Percentiles rank a stretch among this genome's conserved stretches.
These are phyloP conservation scores for Plicaturopsis crispa DNA, from an alignment of 768 basidiomycete species.

Conservation along the genomic window DNA sequence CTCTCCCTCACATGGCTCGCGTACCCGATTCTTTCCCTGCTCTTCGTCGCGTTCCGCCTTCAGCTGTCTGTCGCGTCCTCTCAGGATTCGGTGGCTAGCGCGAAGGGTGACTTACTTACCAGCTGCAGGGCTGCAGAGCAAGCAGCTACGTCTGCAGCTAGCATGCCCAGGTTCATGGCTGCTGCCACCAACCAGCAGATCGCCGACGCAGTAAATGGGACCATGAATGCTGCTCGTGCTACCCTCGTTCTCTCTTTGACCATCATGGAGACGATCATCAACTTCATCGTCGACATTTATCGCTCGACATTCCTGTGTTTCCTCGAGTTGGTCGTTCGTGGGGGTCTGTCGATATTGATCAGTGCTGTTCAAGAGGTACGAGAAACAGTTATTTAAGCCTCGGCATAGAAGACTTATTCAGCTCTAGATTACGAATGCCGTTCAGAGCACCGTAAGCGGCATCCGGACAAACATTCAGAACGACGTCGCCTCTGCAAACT, in stretches of 20 bases:
- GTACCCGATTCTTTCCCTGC: conserved; percentile 81
- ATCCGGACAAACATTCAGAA: conserved; percentile 69
- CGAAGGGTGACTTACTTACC: conserved; percentile 70
- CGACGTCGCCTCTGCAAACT: conserved; percentile 63
- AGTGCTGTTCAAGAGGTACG: conserved; percentile 77
- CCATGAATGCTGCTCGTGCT: conserved; percentile 68
- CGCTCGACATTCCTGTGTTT: conserved; percentile 93
- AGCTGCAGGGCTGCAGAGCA: conserved; percentile 82
- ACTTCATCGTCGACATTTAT: conserved; percentile 88
- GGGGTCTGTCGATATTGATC: conserved; percentile 73
- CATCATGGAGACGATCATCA: conserved; percentile 80
- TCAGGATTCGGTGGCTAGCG: conserved; percentile 55
- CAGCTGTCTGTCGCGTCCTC: conserved; percentile 66
- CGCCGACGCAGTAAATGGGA: conserved; percentile 69
- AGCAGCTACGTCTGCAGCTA: conserved; percentile 75
- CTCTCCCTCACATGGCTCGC: conserved; percentile 89
- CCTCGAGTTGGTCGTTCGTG: conserved; percentile 80
- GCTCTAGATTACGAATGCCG: conserved; percentile 59
- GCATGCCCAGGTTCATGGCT: conserved; percentile 86
- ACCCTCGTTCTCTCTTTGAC: conserved; percentile 71
- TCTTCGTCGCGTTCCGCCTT: conserved; percentile 83
- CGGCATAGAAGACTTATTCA: too few relatives aligned
- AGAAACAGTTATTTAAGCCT: conserved; percentile 5
- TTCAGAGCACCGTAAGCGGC: conserved; percentile 49
- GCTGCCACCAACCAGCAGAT: conserved; percentile 77